Percentiles rank a stretch among this genome's conserved stretches.
phyloP scores from a whole-genome alignment of 768 basidiomycete genomes.

The Boletellus sp. region DNA sequence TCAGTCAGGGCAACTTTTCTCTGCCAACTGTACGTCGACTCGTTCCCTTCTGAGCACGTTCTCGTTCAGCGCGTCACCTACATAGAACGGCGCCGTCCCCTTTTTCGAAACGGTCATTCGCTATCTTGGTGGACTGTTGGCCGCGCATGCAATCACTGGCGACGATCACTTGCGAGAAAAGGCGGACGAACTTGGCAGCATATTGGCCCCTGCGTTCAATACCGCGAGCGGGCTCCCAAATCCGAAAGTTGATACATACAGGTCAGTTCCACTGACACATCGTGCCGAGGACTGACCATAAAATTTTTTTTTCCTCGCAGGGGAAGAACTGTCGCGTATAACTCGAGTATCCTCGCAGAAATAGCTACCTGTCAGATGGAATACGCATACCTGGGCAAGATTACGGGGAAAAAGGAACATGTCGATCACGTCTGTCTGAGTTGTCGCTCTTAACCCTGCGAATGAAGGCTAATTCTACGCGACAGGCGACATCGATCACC shows the following conservation, averaged over 20 bases:
- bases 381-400: constrained; percentile 77
- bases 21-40: constrained; percentile 37
- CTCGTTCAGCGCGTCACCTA: background rate
- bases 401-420: constrained; percentile 67
- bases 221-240: constrained; percentile 66
- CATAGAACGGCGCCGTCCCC: constrained; percentile 37
- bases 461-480: background rate
- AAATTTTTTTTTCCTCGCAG: constrained; percentile 1
- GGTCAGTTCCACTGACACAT: constrained; percentile 31
- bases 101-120: constrained; percentile 88
- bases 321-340: background rate
- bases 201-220: constrained; percentile 68
- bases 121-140: constrained; percentile 82
- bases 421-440: constrained; percentile 51
- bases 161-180: constrained; percentile 59
- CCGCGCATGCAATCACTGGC: constrained; percentile 72
- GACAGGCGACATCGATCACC: constrained; percentile 49
- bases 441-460: background rate
- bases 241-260: constrained; percentile 65
- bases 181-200: constrained; percentile 71
- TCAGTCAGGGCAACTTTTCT: constrained; percentile 48
- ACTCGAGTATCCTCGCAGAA: constrained; percentile 58
- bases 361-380: constrained; percentile 79
- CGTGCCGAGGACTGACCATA: background rate
- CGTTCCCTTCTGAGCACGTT: background rate